These are phyloP conservation scores for Aspergillus sp. DNA, from an alignment of 2,329 filamentous ascomycete genomes.

Conservation along the genomic window DNA sequence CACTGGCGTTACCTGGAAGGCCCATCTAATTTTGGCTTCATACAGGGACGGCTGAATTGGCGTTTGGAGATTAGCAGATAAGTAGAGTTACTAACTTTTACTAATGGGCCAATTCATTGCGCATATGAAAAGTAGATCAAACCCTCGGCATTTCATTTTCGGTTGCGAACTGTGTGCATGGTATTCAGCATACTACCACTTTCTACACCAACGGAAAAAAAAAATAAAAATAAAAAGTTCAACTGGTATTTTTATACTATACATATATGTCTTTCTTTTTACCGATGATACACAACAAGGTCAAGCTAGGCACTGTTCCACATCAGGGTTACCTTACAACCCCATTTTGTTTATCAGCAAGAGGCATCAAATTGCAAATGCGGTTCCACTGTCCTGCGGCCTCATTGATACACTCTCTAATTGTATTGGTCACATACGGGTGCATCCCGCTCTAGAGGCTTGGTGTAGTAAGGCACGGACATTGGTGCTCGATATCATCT, in stretches of 20 bases:
- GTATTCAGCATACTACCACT: neutral
- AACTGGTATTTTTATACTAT: neutral
- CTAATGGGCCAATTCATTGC: constrained; percentile 20
- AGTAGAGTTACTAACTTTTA: neutral
- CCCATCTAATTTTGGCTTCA: constrained; percentile 11
- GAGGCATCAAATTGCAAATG: neutral
- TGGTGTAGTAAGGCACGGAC: neutral
- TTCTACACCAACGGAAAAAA: too few species aligned
- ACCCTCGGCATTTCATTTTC: neutral
- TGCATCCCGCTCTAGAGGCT: neutral
- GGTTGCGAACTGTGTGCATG: neutral
- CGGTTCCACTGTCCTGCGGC: neutral
- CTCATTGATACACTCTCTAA: neutral
- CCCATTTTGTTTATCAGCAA: neutral
- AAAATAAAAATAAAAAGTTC: too few species aligned
- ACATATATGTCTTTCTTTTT: neutral
- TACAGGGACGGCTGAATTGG: neutral
- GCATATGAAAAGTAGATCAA: neutral
- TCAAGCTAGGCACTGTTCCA: neutral
- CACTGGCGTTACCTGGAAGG: constrained; percentile 14
- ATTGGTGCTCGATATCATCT: neutral
- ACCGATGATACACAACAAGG: neutral
- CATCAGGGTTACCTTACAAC: neutral
- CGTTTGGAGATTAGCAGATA: constrained; percentile 8
- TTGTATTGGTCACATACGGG: neutral